phyloP scores from a whole-genome alignment of 768 basidiomycete genomes.

The Rickenella mellea region DNA sequence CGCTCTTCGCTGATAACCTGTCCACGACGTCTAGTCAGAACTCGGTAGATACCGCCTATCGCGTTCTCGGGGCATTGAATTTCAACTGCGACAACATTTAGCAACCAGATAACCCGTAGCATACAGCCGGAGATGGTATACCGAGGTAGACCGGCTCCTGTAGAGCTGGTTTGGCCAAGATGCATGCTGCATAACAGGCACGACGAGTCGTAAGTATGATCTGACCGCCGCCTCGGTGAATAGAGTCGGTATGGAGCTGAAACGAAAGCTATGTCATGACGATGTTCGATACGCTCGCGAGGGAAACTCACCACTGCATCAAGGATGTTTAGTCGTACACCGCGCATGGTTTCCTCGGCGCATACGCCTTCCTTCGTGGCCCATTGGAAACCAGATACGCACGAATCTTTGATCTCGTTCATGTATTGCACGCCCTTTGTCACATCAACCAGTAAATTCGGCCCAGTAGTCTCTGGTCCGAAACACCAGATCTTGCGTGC shows the following conservation, averaged over 20 bases:
- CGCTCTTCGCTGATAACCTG: constrained; percentile 43
- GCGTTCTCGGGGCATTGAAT: constrained; percentile 40
- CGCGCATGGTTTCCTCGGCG: constrained; percentile 41
- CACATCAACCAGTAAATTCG: constrained; percentile 39
- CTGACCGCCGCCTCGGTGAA: constrained; percentile 44
- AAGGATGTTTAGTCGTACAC: constrained; percentile 38
- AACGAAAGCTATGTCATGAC: background rate
- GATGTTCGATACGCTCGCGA: background rate
- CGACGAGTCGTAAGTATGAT: constrained; percentile 39
- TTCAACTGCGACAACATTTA: constrained; percentile 24
- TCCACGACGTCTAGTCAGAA: constrained; percentile 34
- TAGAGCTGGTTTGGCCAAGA: constrained; percentile 35
- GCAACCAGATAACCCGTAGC: background rate
- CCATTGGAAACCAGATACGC: constrained; percentile 47
- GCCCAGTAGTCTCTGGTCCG: constrained; percentile 39
- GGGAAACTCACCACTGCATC: constrained; percentile 25
- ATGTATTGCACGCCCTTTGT: constrained; percentile 45
- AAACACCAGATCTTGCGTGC: constrained; percentile 45
- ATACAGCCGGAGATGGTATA: constrained; percentile 6
- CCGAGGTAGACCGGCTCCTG: constrained; percentile 41
- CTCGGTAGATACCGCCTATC: constrained; percentile 39
- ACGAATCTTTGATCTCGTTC: constrained; percentile 45
- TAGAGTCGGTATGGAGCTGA: constrained; percentile 40
- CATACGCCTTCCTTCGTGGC: constrained; percentile 39
- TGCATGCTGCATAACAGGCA: constrained; percentile 40